Conservation (phyloP, 1,284 basidiomycete species). For the Agaricales sp. region DNA sequence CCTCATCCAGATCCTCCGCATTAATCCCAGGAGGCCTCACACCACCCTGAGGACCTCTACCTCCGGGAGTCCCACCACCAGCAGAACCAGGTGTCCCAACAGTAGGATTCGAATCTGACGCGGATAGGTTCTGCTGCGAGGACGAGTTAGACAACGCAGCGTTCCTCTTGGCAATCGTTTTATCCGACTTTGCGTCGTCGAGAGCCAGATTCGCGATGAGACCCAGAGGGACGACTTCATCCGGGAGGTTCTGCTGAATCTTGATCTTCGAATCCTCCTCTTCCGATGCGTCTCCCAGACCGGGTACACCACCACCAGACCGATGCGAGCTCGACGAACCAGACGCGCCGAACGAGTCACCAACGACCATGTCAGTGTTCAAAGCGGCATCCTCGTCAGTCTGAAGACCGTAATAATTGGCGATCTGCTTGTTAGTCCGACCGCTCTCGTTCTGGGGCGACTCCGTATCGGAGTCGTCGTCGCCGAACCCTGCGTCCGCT, state of each 20-base stretch:
- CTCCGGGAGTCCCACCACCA: conserved; percentile 8
- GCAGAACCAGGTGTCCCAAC: conserved; percentile 1
- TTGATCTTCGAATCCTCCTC: conserved; percentile 29
- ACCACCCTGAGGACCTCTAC: conserved; percentile 61
- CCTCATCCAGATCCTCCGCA: background rate
- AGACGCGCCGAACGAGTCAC: conserved; percentile 15
- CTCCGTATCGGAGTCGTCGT: background rate
- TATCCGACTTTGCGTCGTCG: conserved; percentile 31
- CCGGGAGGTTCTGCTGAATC: conserved; percentile 43
- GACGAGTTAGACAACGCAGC: conserved; percentile 22
- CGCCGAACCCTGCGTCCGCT: background rate
- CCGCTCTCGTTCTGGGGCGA: conserved; percentile 16
- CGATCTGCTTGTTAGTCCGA: conserved; percentile 15
- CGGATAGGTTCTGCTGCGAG: conserved; percentile 24
- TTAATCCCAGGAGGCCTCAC: conserved; percentile 13
- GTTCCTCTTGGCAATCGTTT: conserved; percentile 25
- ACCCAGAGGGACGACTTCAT: conserved; percentile 61
- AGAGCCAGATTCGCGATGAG: conserved; percentile 63
- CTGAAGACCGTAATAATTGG: conserved; percentile 21
- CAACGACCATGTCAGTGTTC: conserved; percentile 14
- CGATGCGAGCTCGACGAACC: conserved; percentile 4
- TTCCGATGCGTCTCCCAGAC: conserved; percentile 14
- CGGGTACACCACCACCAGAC: no score
- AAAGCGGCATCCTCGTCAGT: conserved; percentile 14
- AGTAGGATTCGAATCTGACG: background rate